Evolutionary conservation across 2,329 filamentous ascomycete genomes (phyloP), one percentile per base, ranked within the genome.

Genomic region (Fusarium sp.): DNA sequence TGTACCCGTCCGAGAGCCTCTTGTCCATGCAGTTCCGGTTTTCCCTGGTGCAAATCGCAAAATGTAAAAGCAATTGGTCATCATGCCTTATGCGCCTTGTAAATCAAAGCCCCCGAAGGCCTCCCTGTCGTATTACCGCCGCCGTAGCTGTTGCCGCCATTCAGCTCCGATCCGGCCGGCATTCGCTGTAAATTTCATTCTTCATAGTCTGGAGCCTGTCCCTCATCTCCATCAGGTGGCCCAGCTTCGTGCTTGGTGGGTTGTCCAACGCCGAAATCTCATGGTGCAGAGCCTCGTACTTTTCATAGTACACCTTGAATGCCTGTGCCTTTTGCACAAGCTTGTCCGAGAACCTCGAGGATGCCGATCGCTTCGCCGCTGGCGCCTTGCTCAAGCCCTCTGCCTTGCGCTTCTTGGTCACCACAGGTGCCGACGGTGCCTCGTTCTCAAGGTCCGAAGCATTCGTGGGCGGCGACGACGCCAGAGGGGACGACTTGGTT

Each of bases 391-490:
- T 70, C 22, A 78, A 71, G 7, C 61, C 57, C 38, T 80, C 79
- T 24, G 79, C 79, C 75, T 85, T 87, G 64, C 87, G 85, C 79
- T 88, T 88, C 80, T 85, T 86, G 16, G 64, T 60, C 18, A 74
- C 71, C 14, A 74, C 77, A n/a, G 79, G 69, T 54, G 79, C 75
- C 52, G 75, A 71, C 7, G 78, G 70, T 59, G 80, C 72, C 52
- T 83, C 75, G 73, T 86, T 83, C 34, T 91, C 89, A 40, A 91
- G 81, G 66, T 92, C 90, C 1, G 90, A 91, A 1, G 89, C 90
- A 71, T 92, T 92, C 9, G 90, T 91, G 0, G 90, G 90, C 14
- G 90, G 89, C 8, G 90, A 92, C 2, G 89, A 90, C n/a, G 90
- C 90, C 20, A 92, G 83, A 5, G 90, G 90, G 11, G 90, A 92